phyloP scores from a whole-genome alignment of 2,329 filamentous ascomycete genomes.

The Penicillium sp. region DNA sequence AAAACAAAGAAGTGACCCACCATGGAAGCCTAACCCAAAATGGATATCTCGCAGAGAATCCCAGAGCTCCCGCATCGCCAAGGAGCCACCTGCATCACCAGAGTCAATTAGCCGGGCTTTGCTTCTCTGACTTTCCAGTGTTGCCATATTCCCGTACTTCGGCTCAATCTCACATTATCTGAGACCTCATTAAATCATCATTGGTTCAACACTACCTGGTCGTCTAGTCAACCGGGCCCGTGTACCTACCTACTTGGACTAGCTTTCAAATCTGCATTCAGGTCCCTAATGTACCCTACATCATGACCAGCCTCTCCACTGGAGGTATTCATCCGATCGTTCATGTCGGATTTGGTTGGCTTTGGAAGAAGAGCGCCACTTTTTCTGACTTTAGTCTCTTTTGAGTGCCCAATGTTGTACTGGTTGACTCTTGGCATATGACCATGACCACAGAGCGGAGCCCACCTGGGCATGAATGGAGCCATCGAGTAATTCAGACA shows the following conservation, averaged over 20 bases:
- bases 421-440: slow-evolving; percentile 5
- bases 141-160: slow-evolving; percentile 7
- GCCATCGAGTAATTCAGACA: background rate
- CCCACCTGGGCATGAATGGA: background rate
- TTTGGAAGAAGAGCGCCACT: slow-evolving; percentile 13
- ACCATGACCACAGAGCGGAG: background rate
- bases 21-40: background rate
- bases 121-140: slow-evolving; percentile 11
- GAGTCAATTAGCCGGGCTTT: slow-evolving; percentile 11
- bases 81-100: slow-evolving; percentile 12
- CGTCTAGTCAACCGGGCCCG: slow-evolving; percentile 17
- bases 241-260: slow-evolving; percentile 6
- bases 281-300: slow-evolving; percentile 4
- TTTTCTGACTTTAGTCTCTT: background rate
- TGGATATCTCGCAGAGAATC: background rate
- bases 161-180: slow-evolving; percentile 8
- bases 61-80: slow-evolving; percentile 13
- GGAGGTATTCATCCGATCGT: slow-evolving; percentile 9
- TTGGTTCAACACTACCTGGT: slow-evolving; percentile 14
- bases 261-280: slow-evolving; percentile 14
- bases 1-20: background rate
- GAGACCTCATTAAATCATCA: slow-evolving; percentile 3
- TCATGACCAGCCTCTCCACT: slow-evolving; percentile 8
- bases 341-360: slow-evolving; percentile 9
- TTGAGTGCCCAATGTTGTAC: slow-evolving; percentile 10